A percentile compares a stretch with the other conserved stretches of the same genome.
Conservation (phyloP, 192 early-diverging fungal genomes). For the Allomyces macrogynus region DNA sequence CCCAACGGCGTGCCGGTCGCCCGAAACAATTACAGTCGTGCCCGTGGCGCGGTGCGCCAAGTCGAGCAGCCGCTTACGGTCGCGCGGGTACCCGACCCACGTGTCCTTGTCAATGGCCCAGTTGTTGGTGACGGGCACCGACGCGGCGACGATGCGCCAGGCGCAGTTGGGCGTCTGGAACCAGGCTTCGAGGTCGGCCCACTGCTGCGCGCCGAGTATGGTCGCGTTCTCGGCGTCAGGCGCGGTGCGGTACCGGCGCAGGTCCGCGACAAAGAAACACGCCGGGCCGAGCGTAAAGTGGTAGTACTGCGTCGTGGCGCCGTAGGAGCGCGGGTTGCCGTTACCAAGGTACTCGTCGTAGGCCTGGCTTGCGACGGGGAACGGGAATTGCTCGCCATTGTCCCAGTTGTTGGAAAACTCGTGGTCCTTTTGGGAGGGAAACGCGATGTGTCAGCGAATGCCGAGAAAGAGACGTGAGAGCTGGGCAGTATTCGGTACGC, state of each 20-base stretch:
- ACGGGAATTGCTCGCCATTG: constrained; percentile 11
- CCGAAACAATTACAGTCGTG: constrained; percentile 20
- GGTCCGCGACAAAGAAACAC: constrained; percentile 25
- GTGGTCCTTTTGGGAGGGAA: no score
- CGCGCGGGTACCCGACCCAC: constrained; percentile 24
- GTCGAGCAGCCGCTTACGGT: constrained; percentile 19
- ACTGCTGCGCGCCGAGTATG: constrained; percentile 22
- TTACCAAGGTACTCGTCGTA: constrained; percentile 23
- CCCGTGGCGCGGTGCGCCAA: constrained; percentile 12
- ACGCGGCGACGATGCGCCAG: constrained; percentile 18
- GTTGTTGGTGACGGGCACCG: constrained; percentile 19
- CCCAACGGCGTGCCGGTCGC: constrained; percentile 30
- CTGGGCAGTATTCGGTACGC: no score
- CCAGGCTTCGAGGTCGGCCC: constrained; percentile 20
- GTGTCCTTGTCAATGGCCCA: constrained; percentile 23
- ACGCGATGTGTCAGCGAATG: no score
- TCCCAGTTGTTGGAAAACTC: constrained; percentile 33
- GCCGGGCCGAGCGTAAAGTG: constrained; percentile 21
- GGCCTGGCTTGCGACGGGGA: constrained; percentile 18
- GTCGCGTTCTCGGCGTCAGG: constrained; percentile 3
- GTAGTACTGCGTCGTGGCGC: constrained; percentile 11
- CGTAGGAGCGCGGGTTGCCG: constrained; percentile 9
- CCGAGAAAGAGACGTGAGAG: no score
- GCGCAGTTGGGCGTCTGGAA: constrained; percentile 20
- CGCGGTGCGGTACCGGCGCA: constrained; percentile 27